Base-by-base conservation (phyloP, 2,329 filamentous ascomycete species). In the Scytalidium sp. region DNA sequence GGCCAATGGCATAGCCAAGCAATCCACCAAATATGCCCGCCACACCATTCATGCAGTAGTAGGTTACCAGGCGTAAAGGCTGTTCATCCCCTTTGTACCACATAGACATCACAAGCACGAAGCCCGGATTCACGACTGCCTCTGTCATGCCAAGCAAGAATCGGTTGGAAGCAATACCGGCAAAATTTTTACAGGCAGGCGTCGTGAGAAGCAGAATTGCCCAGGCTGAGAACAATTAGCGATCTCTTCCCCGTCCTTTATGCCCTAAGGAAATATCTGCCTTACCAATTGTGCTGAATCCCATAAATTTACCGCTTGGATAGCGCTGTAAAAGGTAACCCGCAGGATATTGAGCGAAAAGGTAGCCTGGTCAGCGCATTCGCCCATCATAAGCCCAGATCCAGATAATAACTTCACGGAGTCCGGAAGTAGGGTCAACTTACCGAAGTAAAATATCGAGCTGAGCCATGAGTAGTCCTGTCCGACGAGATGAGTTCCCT, bases 381-480 rank as follows among this genome's bases (percentile, higher is more conserved):
- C 17, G 29, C 13, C 43, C 22, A 23, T 45, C 23, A 17, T 29
- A 21, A 45, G 43, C 21, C n/a, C n/a, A n/a, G n/a, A n/a, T n/a
- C n/a, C n/a, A n/a, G n/a, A n/a, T n/a, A n/a, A n/a, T n/a, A n/a
- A n/a, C n/a, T n/a, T n/a, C n/a, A n/a, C n/a, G n/a, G n/a, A 50
- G 9, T n/a, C 15, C 11, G 10, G 21, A 7, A 23, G 29, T 56
- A 63, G 61, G 55, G 20, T 27, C 22, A 45, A 40, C 29, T 29
- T 29, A 46, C 52, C 32, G n/a, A 54, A 36, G 49, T 50, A 54
- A 11, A 51, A 50, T 11, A 48, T 19, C 15, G 15, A 19, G 19
- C 29, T 17, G 9, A 75, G 64, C 76, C 76, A 79, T 19, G 70
- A 71, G 54, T 78, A 81, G 45, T 80, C 67, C 50, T 76, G 67